Percentiles rank a stretch among this genome's conserved stretches.
Evolutionary conservation across 306 rosid species (phyloP).

Genomic region (Fagus crenata): DNA sequence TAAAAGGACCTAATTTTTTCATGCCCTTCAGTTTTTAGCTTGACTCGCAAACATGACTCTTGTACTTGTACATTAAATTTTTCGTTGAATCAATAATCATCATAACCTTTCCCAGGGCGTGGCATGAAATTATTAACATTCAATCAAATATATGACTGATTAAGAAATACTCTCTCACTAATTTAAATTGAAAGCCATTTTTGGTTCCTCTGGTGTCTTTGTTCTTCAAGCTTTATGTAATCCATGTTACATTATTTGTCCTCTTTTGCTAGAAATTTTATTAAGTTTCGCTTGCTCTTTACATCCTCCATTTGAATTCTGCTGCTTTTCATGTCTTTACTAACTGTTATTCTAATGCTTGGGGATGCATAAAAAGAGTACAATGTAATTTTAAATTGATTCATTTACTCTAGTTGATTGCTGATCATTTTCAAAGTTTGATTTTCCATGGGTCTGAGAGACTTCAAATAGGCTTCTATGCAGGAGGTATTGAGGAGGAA

Average conservation of each 20-base stretch:
- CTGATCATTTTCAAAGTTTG: constrained; percentile 9
- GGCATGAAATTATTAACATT: neutral
- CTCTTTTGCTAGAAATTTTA: neutral
- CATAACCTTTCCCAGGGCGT: neutral
- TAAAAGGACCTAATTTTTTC: neutral
- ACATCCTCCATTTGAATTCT: neutral
- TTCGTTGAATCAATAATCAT: neutral
- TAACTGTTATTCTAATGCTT: neutral
- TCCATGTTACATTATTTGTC: neutral
- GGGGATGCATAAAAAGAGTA: constrained; percentile 6
- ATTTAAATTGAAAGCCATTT: neutral
- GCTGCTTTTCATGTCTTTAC: neutral
- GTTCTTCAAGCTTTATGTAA: neutral
- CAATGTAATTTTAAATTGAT: neutral
- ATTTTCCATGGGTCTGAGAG: neutral
- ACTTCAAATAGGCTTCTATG: constrained; percentile 22
- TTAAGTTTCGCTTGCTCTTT: neutral
- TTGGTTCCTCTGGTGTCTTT: neutral
- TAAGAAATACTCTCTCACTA: neutral
- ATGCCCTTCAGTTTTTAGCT: neutral
- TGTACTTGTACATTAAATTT: neutral
- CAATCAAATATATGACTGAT: neutral
- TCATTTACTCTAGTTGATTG: neutral
- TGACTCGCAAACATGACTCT: neutral
- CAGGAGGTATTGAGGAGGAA: constrained; percentile 69